A percentile compares a stretch with the other conserved stretches of the same genome.
Conservation (phyloP, 2,329 filamentous ascomycete genomes). For the Cordyceps tenuipes region DNA sequence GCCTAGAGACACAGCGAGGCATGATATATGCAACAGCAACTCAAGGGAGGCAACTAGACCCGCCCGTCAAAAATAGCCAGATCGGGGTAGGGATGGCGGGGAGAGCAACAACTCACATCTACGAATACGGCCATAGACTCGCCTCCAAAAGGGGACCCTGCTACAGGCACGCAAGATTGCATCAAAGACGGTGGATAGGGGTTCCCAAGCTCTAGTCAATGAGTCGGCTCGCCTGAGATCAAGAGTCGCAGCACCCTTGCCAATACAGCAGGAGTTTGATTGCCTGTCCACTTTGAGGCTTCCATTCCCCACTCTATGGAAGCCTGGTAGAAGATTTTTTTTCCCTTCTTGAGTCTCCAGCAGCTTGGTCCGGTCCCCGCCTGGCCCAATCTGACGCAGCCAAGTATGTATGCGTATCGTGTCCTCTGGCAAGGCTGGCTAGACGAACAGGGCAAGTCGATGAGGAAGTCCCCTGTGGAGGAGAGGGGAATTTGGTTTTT, state of each 20-base stretch:
- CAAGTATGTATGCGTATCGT: not conserved
- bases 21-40: not conserved
- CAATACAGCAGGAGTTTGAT: constrained; percentile 9
- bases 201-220: not conserved
- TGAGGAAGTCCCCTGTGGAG: not conserved
- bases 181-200: not conserved
- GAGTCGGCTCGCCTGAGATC: not conserved
- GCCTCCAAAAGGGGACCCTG: not conserved
- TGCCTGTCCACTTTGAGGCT: constrained; percentile 7
- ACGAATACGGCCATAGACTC: not conserved
- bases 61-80: not conserved
- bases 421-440: not conserved
- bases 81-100: not conserved
- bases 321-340: not conserved
- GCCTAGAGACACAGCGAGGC: not conserved
- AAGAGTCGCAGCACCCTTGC: not conserved
- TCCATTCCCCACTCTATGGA: constrained; percentile 5
- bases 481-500: not conserved
- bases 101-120: not conserved
- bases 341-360: not conserved
- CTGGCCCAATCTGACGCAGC: constrained; percentile 1
- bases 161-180: not conserved
- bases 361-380: not conserved
- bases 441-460: not conserved
- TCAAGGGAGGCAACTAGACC: not conserved